These are phyloP conservation scores for Phaeoacremonium minimum DNA, from an alignment of 2,329 filamentous ascomycete genomes.

Conservation along the genomic window DNA sequence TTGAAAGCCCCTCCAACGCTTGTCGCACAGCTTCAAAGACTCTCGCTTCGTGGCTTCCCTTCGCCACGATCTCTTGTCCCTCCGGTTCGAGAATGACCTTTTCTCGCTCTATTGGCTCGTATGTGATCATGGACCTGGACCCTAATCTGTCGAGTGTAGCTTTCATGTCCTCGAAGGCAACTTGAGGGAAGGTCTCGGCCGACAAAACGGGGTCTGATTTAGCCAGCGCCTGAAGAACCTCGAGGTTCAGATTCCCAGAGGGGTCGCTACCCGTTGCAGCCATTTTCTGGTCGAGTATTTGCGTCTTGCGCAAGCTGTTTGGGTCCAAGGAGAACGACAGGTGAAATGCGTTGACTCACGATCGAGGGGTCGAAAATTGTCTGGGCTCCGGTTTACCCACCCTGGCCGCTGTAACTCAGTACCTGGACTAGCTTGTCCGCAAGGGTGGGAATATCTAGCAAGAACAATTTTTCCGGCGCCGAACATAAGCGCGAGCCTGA, in stretches of 20 bases:
- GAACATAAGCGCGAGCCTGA: too few species aligned
- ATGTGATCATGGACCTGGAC: constrained; percentile 81
- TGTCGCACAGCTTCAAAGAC: constrained; percentile 72
- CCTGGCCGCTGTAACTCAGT: too few species aligned
- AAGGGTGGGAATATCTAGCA: too few species aligned
- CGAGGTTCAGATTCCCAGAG: constrained; percentile 54
- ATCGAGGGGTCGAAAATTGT: too few species aligned
- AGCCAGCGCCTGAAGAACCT: constrained; percentile 63
- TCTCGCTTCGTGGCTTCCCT: constrained; percentile 78
- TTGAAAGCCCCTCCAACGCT: constrained; percentile 75
- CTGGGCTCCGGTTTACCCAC: too few species aligned
- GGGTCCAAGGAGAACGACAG: too few species aligned
- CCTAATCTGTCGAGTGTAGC: constrained; percentile 80
- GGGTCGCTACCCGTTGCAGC: constrained; percentile 8
- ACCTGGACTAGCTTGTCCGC: too few species aligned
- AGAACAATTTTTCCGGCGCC: too few species aligned
- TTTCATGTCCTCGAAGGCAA: constrained; percentile 69
- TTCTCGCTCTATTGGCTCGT: constrained; percentile 78
- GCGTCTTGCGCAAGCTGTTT: too few species aligned
- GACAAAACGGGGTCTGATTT: constrained; percentile 63
- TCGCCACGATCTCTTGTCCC: constrained; percentile 65
- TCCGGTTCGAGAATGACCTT: constrained; percentile 72
- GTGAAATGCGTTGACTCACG: too few species aligned
- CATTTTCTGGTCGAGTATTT: too few species aligned
- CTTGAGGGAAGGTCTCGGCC: constrained; percentile 62